Conservation (phyloP, 31 red algal species). For the Endocladia muricata region DNA sequence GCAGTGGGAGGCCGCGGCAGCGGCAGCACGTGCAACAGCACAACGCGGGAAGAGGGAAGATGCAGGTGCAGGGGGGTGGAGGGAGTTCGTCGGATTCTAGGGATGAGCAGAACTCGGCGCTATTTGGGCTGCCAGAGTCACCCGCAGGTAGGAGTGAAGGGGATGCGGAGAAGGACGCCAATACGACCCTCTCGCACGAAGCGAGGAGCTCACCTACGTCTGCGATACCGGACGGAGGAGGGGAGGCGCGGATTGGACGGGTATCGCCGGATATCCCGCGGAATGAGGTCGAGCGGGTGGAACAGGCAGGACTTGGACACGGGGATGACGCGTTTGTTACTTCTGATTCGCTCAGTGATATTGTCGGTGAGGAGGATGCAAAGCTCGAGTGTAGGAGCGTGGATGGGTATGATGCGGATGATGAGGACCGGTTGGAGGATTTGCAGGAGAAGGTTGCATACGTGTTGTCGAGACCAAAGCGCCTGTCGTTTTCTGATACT, state of each 20-base stretch:
- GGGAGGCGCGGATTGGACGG: no score
- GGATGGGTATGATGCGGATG: conserved; percentile 53
- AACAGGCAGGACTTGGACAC: not conserved
- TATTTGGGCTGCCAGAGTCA: conserved; percentile 16
- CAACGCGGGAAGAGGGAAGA: not conserved
- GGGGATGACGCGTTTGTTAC: not conserved
- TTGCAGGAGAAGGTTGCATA: conserved; percentile 27
- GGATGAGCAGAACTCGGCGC: conserved; percentile 7
- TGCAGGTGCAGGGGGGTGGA: not conserved
- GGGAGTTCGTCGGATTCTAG: not conserved
- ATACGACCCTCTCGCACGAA: no score
- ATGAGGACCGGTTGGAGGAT: conserved; percentile 12
- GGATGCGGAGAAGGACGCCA: not conserved
- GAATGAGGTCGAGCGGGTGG: not conserved
- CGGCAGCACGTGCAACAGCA: not conserved
- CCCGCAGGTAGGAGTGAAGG: not conserved
- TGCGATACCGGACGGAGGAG: not conserved
- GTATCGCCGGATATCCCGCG: no score
- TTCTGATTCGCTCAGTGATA: conserved; percentile 8
- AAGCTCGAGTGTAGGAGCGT: conserved; percentile 29
- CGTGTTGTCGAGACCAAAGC: conserved; percentile 6
- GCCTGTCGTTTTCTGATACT: not conserved
- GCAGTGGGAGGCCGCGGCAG: no score
- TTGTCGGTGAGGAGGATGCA: conserved; percentile 32
- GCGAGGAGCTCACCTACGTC: not conserved